Base-by-base conservation (phyloP, 768 basidiomycete species). In the Pulveroboletus sp. region DNA sequence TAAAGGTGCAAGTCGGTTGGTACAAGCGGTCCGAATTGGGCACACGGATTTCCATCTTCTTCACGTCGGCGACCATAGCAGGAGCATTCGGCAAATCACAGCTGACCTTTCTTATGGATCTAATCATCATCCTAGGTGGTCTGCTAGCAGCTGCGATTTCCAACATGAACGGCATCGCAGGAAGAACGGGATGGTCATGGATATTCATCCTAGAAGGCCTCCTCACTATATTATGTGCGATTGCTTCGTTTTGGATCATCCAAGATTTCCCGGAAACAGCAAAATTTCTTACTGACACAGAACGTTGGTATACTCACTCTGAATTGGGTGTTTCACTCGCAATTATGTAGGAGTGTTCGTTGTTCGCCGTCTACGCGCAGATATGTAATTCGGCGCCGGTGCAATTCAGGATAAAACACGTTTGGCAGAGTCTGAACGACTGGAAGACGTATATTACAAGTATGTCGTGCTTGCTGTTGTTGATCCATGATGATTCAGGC, bases 261-360 rank as follows among this genome's bases (percentile, higher is more conserved):
- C 78, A 85, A 57, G 87, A 90, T 64, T 90, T 90, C 62, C 87
- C 89, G 2, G 85, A 87, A 45, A 81, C 75, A 0, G 85, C 87
- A 2, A 82, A 74, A 50, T 91, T 90, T 65, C 69, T 91, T 33
- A 79, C 73, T 7, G 76, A 81, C 29, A 63, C 74, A 27, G 89
- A 90, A 62, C 75, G 83, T 77, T 61, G 40, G 72, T 69, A 13
- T 23, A 19, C 29, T 19, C n/a, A 35, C 21, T 23, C 16, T 11
- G 33, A 10, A 3, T 17, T 16, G 17, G 17, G 37, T 16, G 10
- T 19, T 34, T 31, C 23, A 13, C 33, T 55, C 21, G 52, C 17
- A 46, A 20, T 40, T 21, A 33, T 40, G 29, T 46, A 84, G 82
- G 82, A 7, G 76, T 76, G 2, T 81, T 84, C 59, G 75, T 87